Percentiles rank a stretch among this genome's conserved stretches.
Evolutionary conservation across 139 green algal genomes (phyloP).

Genomic region (Picochlorum sp.): DNA sequence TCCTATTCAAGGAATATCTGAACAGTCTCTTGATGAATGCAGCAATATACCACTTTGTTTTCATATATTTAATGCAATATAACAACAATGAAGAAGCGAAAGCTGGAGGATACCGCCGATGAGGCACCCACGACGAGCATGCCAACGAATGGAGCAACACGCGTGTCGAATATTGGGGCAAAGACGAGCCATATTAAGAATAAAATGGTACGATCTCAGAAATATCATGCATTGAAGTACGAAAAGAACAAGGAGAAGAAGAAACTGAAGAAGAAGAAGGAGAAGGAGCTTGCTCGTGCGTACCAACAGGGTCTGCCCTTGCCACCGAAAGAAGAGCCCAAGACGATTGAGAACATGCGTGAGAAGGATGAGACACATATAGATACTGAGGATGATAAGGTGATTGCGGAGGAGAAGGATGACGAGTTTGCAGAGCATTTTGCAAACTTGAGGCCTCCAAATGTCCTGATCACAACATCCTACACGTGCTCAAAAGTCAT

Average conservation of each 20-base stretch:
- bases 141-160: background rate
- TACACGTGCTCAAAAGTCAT: constrained; percentile 71
- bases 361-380: constrained; percentile 78
- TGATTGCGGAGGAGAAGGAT: constrained; percentile 65
- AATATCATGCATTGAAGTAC: constrained; percentile 72
- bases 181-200: constrained; percentile 73
- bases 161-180: constrained; percentile 43
- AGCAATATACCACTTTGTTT: background rate
- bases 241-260: constrained; percentile 72
- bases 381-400: constrained; percentile 62
- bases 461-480: constrained; percentile 86
- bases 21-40: no score
- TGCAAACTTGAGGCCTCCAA: constrained; percentile 46
- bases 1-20: no score
- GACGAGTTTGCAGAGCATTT: constrained; percentile 83
- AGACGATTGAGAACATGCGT: constrained; percentile 86
- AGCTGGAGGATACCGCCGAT: constrained; percentile 10
- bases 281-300: constrained; percentile 51
- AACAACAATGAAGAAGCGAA: constrained; percentile 19
- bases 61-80: background rate
- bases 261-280: constrained; percentile 43
- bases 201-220: constrained; percentile 63
- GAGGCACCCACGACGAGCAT: background rate
- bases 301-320: constrained; percentile 57
- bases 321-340: constrained; percentile 56